Evolutionary conservation across 495 filamentous ascomycete genomes (phyloP).

Genomic region (Penicillium herquei): DNA sequence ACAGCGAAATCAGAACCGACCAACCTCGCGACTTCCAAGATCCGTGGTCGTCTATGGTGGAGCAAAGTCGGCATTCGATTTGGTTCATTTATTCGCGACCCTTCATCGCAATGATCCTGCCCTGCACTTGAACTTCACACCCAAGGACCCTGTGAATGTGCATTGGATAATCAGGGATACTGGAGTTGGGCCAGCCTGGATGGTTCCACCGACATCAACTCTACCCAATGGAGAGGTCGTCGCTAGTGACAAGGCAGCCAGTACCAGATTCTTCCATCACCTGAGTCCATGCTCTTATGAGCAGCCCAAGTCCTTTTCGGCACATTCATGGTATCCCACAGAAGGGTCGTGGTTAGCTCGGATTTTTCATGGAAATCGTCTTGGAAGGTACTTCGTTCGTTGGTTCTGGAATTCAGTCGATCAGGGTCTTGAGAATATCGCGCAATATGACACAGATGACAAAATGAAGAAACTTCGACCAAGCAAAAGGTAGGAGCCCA

Average conservation of each 20-base stretch:
- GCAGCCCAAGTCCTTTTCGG: constrained; percentile 25
- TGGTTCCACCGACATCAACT: constrained; percentile 22
- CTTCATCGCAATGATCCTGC: constrained; percentile 19
- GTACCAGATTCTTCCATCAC: constrained; percentile 52
- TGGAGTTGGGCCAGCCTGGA: constrained; percentile 38
- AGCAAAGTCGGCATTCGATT: constrained; percentile 69
- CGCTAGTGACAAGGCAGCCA: constrained; percentile 56
- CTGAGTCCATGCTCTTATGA: constrained; percentile 52
- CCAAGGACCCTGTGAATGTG: constrained; percentile 50
- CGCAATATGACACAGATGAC: constrained; percentile 19
- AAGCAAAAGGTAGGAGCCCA: constrained; percentile 16
- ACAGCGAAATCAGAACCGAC: no score
- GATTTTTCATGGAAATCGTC: constrained; percentile 26
- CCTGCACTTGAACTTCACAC: constrained; percentile 7
- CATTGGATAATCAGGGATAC: constrained; percentile 72
- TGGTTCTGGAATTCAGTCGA: constrained; percentile 27
- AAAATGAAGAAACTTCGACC: constrained; percentile 31
- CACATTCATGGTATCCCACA: constrained; percentile 42
- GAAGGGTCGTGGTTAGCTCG: constrained; percentile 57
- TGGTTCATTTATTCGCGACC: constrained; percentile 63
- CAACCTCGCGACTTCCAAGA: background rate
- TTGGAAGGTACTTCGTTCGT: constrained; percentile 24
- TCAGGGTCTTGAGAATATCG: constrained; percentile 9
- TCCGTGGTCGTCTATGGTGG: constrained; percentile 62
- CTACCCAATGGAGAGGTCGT: constrained; percentile 53